phyloP scores from a whole-genome alignment of 2,329 filamentous ascomycete genomes.

The Xylariaceae sp. region DNA sequence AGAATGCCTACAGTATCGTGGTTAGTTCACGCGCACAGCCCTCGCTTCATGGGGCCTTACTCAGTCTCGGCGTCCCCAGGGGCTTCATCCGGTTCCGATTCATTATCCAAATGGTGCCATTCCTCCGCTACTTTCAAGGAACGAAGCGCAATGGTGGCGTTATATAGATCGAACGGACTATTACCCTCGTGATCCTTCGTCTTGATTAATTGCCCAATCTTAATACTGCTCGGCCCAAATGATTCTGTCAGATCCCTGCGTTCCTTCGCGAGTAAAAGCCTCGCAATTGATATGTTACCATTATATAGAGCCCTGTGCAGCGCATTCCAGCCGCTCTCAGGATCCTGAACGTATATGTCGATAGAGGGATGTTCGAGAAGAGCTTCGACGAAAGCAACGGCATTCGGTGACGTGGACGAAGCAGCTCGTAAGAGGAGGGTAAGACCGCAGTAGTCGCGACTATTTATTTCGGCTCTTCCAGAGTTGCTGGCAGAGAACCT shows the following conservation, averaged over 20 bases:
- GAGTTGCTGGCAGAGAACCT: conserved; percentile 44
- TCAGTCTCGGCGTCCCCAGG: conserved; percentile 29
- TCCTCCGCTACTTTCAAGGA: conserved; percentile 47
- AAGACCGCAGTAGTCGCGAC: conserved; percentile 73
- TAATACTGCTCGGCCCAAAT: conserved; percentile 54
- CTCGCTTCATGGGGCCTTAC: conserved; percentile 22
- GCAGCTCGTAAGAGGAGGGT: conserved; percentile 82
- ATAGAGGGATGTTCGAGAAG: conserved; percentile 77
- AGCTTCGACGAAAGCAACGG: conserved; percentile 69
- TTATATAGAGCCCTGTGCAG: conserved; percentile 86
- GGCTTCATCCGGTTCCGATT: conserved; percentile 54
- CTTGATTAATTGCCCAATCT: conserved; percentile 76
- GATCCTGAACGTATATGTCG: conserved; percentile 83
- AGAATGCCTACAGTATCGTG: conserved; percentile 26
- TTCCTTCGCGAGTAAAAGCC: conserved; percentile 76
- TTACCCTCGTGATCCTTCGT: conserved; percentile 94
- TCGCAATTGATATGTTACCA: conserved; percentile 82
- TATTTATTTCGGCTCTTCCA: conserved; percentile 70
- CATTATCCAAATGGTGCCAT: conserved; percentile 41
- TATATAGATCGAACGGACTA: conserved; percentile 90
- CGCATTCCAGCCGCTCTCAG: conserved; percentile 93
- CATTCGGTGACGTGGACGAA: conserved; percentile 66
- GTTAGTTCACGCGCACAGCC: conserved; percentile 3
- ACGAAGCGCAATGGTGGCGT: conserved; percentile 77
- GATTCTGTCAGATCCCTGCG: conserved; percentile 59